Percentiles rank a stretch among this genome's conserved stretches.
Conservation (phyloP, 179 eudicot species). For the Beta corolliflora region DNA sequence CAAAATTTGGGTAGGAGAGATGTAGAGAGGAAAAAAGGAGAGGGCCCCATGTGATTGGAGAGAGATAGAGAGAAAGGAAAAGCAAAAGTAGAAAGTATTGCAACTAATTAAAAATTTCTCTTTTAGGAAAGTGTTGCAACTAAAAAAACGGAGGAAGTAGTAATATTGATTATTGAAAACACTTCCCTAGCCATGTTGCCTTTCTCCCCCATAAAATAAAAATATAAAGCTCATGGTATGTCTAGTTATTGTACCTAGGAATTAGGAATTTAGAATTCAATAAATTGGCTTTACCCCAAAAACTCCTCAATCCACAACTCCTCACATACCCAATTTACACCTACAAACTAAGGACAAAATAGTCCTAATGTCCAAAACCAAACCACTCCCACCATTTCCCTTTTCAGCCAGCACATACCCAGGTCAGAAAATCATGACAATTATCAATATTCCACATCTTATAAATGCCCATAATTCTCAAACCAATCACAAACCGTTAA, state of each 20-base stretch:
- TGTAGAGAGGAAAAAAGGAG: too few relatives aligned
- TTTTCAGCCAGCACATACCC: conserved; percentile 19
- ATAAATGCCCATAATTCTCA: not conserved
- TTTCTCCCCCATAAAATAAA: too few relatives aligned
- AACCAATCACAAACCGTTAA: not conserved
- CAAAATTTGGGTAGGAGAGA: too few relatives aligned
- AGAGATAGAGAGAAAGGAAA: too few relatives aligned
- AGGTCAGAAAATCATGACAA: conserved; percentile 12
- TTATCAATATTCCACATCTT: not conserved
- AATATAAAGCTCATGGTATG: not conserved
- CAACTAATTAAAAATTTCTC: too few relatives aligned
- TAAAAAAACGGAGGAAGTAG: too few relatives aligned
- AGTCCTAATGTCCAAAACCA: not conserved
- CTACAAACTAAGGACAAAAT: not conserved
- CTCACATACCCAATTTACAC: not conserved
- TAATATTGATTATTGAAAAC: too few relatives aligned
- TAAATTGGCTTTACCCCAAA: not conserved
- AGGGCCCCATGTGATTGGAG: too few relatives aligned
- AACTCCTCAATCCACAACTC: not conserved
- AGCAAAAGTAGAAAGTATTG: too few relatives aligned
- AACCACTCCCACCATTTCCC: not conserved
- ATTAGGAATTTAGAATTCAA: too few relatives aligned
- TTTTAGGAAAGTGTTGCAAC: too few relatives aligned
- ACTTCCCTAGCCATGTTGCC: too few relatives aligned
- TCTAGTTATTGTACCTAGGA: not conserved